These are phyloP conservation scores for Lavandula angustifolia DNA, from an alignment of 257 asterid genomes.

Conservation along the genomic window DNA sequence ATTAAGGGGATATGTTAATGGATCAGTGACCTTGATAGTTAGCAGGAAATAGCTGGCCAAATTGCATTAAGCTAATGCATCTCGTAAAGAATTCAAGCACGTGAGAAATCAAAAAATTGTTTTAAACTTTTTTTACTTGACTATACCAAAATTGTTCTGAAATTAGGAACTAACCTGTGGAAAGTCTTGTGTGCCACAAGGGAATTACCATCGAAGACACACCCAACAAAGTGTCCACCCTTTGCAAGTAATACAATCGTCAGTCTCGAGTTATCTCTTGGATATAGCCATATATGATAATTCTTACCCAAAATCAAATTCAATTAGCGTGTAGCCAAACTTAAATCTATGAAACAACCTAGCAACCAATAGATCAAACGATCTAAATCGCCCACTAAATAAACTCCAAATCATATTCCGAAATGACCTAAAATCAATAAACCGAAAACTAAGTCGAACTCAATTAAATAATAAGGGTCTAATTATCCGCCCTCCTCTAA, in stretches of 20 bases:
- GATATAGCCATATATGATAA: no score
- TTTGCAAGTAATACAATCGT: conserved; percentile 86
- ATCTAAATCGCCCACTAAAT: conserved; percentile 3
- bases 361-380: neutral
- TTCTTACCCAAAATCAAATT: neutral
- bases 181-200: conserved; percentile 87
- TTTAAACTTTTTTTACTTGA: neutral
- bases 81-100: no score
- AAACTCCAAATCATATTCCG: neutral
- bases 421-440: conserved; percentile 2
- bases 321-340: neutral
- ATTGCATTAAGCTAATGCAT: conserved; percentile 12
- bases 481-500: neutral
- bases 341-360: conserved; percentile 5
- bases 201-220: conserved; percentile 88
- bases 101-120: neutral
- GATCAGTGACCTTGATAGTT: neutral
- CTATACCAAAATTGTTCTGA: conserved; percentile 1
- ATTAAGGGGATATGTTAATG: neutral
- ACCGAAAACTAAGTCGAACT: conserved; percentile 2
- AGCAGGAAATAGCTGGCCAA: neutral
- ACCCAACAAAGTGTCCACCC: conserved; percentile 98
- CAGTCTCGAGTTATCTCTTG: conserved; percentile 62
- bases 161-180: conserved; percentile 72
- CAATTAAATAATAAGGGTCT: conserved; percentile 1